phyloP scores from a whole-genome alignment of 495 filamentous ascomycete species.

The Annulohypoxylon maeteangense region DNA sequence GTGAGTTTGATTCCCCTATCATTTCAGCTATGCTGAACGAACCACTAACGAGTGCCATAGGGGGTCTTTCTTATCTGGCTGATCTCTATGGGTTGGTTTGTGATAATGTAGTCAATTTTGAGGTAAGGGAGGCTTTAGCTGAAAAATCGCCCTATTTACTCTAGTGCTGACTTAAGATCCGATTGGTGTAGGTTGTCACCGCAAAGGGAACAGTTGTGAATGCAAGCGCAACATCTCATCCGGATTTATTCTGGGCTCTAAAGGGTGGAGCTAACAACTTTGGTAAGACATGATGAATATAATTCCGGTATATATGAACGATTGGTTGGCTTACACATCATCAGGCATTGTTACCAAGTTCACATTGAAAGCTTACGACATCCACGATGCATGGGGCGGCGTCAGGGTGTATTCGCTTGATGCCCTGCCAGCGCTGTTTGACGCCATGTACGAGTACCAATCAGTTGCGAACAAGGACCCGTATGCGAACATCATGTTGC shows the following conservation, averaged over 20 bases:
- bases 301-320: not conserved
- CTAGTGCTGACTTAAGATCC: slow-evolving; percentile 1
- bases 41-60: slow-evolving; percentile 13
- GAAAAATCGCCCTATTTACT: not conserved
- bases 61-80: slow-evolving; percentile 61
- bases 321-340: slow-evolving; percentile 37
- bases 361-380: slow-evolving; percentile 55
- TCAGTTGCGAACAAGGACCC: slow-evolving; percentile 39
- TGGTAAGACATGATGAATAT: slow-evolving; percentile 50
- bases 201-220: slow-evolving; percentile 62
- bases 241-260: slow-evolving; percentile 56
- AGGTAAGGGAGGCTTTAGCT: slow-evolving; percentile 43
- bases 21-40: slow-evolving; percentile 22
- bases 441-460: slow-evolving; percentile 40
- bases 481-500: slow-evolving; percentile 46
- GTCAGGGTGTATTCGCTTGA: slow-evolving; percentile 49
- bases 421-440: slow-evolving; percentile 40
- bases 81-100: slow-evolving; percentile 66
- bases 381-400: slow-evolving; percentile 56
- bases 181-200: slow-evolving; percentile 56
- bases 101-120: slow-evolving; percentile 64
- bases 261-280: slow-evolving; percentile 64
- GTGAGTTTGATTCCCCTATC: slow-evolving; percentile 14
- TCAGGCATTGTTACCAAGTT: slow-evolving; percentile 55
- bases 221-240: slow-evolving; percentile 54